These are phyloP conservation scores for Lathyrus aphaca DNA, from an alignment of 306 rosid genomes.

Conservation along the genomic window DNA sequence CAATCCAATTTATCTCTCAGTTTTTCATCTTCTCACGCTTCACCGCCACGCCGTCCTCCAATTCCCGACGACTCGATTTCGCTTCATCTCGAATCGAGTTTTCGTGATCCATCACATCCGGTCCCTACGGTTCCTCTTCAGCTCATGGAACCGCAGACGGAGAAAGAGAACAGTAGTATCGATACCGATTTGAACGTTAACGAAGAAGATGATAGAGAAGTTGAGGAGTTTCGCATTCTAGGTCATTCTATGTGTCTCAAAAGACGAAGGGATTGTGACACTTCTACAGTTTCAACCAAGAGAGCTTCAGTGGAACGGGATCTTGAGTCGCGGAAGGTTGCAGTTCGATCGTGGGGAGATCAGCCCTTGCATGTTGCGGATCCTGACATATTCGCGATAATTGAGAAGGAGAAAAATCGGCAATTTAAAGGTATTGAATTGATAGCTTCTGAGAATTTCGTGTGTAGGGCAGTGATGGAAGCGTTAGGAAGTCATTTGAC, in stretches of 20 bases:
- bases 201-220: constrained; percentile 61
- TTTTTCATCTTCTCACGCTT: constrained; percentile 64
- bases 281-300: constrained; percentile 46
- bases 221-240: constrained; percentile 77
- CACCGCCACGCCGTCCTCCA: constrained; percentile 59
- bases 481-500: constrained; percentile 92
- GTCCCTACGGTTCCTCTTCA: constrained; percentile 68
- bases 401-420: constrained; percentile 84
- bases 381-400: constrained; percentile 65
- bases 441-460: constrained; percentile 92
- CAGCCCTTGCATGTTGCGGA: constrained; percentile 68
- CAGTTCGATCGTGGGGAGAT: constrained; percentile 75
- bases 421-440: constrained; percentile 82
- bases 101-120: constrained; percentile 55
- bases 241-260: constrained; percentile 91
- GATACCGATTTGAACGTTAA: constrained; percentile 40
- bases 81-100: constrained; percentile 68
- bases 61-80: constrained; percentile 67
- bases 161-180: constrained; percentile 8
- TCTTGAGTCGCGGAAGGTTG: constrained; percentile 58
- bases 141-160: constrained; percentile 65
- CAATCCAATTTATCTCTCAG: constrained; percentile 68
- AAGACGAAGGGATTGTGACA: constrained; percentile 69
- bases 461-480: constrained; percentile 84
- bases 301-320: constrained; percentile 54